These are phyloP conservation scores for Ligustrum vulgare DNA, from an alignment of 257 asterid species.

Conservation along the genomic window DNA sequence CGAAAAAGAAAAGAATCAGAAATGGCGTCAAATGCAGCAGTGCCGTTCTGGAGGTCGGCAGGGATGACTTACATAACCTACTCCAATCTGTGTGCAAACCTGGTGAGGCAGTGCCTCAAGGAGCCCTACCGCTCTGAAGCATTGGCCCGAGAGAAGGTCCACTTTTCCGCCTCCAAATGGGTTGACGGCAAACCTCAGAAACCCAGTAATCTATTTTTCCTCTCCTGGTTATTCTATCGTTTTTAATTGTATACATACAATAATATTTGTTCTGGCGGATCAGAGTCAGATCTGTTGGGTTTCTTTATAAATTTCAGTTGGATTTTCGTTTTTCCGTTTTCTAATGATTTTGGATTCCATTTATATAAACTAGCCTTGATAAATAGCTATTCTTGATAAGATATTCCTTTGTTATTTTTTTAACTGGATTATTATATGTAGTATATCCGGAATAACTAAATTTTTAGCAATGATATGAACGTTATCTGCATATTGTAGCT, in stretches of 20 bases:
- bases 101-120: slow-evolving; percentile 87
- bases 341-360: too few species aligned
- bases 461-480: neutral
- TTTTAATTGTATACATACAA: too few species aligned
- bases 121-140: slow-evolving; percentile 77
- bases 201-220: slow-evolving; percentile 44
- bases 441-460: neutral
- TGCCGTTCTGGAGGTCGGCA: slow-evolving; percentile 84
- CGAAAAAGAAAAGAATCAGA: slow-evolving; percentile 16
- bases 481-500: neutral
- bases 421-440: neutral
- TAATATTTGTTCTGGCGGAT: neutral
- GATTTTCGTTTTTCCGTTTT: too few species aligned
- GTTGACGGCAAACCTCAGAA: slow-evolving; percentile 72
- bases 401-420: too few species aligned
- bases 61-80: slow-evolving; percentile 93
- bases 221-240: neutral
- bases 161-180: slow-evolving; percentile 72
- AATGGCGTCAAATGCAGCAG: slow-evolving; percentile 67
- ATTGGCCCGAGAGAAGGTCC: slow-evolving; percentile 82
- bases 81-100: slow-evolving; percentile 74
- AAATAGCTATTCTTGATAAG: too few species aligned
- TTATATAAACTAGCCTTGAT: too few species aligned
- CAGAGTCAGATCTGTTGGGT: neutral
- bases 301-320: neutral